Conservation (phyloP, 208 protist genomes). For the Porcisia hertigi region DNA sequence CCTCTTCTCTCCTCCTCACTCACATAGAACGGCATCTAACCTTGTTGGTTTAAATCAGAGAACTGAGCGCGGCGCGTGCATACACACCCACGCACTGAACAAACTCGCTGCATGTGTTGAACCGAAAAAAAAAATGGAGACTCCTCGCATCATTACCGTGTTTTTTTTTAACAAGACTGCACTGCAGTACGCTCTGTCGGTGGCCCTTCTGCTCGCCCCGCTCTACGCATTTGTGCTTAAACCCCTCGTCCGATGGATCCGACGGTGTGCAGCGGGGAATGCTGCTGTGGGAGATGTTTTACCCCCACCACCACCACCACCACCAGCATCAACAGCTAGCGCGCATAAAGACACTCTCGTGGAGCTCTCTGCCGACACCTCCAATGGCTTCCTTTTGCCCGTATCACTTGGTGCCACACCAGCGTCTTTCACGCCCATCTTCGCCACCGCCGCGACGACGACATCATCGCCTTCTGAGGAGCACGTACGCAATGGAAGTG, state of each 20-base stretch:
- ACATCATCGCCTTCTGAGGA: not conserved
- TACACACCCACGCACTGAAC: slow-evolving; percentile 1
- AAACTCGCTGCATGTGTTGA: not conserved
- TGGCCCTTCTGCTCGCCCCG: slow-evolving; percentile 46
- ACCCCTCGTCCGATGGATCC: slow-evolving; percentile 30
- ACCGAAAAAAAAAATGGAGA: not conserved
- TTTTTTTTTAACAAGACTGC: slow-evolving; percentile 19
- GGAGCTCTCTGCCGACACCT: slow-evolving; percentile 15
- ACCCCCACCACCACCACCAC: not conserved
- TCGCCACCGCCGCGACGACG: not conserved
- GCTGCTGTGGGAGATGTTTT: not conserved
- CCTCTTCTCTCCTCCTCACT: not conserved
- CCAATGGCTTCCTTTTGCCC: slow-evolving; percentile 20
- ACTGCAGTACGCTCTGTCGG: slow-evolving; percentile 25
- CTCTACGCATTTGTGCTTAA: slow-evolving; percentile 61
- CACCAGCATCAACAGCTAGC: not conserved
- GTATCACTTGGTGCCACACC: slow-evolving; percentile 17
- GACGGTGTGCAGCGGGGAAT: slow-evolving; percentile 1
- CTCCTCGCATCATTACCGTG: not conserved
- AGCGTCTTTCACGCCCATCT: slow-evolving; percentile 9
- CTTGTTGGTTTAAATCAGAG: not conserved
- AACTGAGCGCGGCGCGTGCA: not conserved
- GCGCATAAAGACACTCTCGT: not conserved
- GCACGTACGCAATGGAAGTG: not conserved
- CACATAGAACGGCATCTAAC: not conserved